Conservation (phyloP, 768 basidiomycete species). For the Boletus rufocinnamomeus region DNA sequence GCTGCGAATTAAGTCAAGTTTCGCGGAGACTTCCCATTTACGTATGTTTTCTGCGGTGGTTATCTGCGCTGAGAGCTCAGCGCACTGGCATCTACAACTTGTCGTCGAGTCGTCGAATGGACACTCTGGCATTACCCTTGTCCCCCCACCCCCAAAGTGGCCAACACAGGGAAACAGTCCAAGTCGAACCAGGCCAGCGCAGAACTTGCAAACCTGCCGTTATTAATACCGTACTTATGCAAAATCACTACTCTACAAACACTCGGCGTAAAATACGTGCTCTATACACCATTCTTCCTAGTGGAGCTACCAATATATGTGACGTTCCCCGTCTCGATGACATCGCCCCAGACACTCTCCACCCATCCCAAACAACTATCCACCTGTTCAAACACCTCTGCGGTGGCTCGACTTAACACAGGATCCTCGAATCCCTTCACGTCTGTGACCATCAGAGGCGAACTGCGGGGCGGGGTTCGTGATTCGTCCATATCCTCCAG, state of each 20-base stretch:
- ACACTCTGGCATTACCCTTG: too few species aligned
- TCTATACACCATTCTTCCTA: neutral
- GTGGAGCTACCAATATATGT: neutral
- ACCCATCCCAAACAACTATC: conserved; percentile 52
- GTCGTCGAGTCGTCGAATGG: too few species aligned
- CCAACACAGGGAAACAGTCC: too few species aligned
- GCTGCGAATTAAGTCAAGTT: too few species aligned
- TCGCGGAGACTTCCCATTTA: too few species aligned
- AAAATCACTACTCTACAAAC: neutral
- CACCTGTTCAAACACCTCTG: conserved; percentile 45
- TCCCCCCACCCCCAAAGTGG: too few species aligned
- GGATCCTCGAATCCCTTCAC: conserved; percentile 73
- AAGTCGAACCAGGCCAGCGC: too few species aligned
- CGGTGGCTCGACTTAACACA: conserved; percentile 47
- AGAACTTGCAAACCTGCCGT: neutral
- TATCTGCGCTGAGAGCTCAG: too few species aligned
- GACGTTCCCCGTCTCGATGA: conserved; percentile 25
- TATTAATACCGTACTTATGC: too few species aligned
- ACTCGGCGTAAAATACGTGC: neutral
- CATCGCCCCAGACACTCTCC: conserved; percentile 54
- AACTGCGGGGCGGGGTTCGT: conserved; percentile 1
- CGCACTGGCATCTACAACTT: too few species aligned
- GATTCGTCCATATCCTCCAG: conserved; percentile 20
- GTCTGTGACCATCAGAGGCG: conserved; percentile 11
- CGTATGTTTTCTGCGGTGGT: too few species aligned